A percentile compares a stretch with the other conserved stretches of the same genome.
phyloP scores from a whole-genome alignment of 83 land plant species.

The Picea abies region DNA sequence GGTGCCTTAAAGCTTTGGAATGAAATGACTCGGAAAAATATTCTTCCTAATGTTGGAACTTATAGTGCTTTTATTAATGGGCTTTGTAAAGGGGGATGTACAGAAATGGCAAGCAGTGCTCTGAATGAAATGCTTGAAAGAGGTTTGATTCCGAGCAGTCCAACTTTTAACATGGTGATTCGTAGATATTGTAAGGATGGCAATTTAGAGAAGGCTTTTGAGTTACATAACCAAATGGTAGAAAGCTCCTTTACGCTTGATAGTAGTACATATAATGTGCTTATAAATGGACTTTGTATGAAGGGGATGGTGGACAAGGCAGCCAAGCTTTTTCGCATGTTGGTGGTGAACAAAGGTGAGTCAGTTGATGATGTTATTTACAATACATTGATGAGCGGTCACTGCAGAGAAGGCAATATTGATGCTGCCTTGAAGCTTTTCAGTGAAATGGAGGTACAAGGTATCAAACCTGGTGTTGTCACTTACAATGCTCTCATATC shows the following conservation, averaged over 20 bases:
- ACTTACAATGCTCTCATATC: conserved; percentile 42
- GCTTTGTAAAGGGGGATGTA: conserved; percentile 38
- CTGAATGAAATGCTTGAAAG: conserved; percentile 56
- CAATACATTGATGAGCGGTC: conserved; percentile 48
- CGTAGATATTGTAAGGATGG: conserved; percentile 59
- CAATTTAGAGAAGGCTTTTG: conserved; percentile 59
- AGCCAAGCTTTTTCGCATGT: conserved; percentile 41
- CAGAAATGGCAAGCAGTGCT: conserved; percentile 34
- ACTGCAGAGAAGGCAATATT: conserved; percentile 52
- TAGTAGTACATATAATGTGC: conserved; percentile 57
- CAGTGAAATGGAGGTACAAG: conserved; percentile 42
- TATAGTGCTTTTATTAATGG: conserved; percentile 59
- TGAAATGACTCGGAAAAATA: conserved; percentile 34
- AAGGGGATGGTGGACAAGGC: conserved; percentile 64
- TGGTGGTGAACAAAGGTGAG: conserved; percentile 51
- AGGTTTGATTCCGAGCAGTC: conserved; percentile 61
- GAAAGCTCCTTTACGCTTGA: conserved; percentile 59
- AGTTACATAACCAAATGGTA: conserved; percentile 65
- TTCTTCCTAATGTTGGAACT: conserved; percentile 46
- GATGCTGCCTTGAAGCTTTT: conserved; percentile 55
- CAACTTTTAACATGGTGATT: conserved; percentile 61
- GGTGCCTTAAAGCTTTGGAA: conserved; percentile 64
- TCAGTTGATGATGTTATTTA: conserved; percentile 49
- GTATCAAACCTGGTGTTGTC: conserved; percentile 36
- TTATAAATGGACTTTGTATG: conserved; percentile 58